These are phyloP conservation scores for Paraconiothyrium sp. DNA, from an alignment of 2,329 filamentous ascomycete species.

Conservation along the genomic window DNA sequence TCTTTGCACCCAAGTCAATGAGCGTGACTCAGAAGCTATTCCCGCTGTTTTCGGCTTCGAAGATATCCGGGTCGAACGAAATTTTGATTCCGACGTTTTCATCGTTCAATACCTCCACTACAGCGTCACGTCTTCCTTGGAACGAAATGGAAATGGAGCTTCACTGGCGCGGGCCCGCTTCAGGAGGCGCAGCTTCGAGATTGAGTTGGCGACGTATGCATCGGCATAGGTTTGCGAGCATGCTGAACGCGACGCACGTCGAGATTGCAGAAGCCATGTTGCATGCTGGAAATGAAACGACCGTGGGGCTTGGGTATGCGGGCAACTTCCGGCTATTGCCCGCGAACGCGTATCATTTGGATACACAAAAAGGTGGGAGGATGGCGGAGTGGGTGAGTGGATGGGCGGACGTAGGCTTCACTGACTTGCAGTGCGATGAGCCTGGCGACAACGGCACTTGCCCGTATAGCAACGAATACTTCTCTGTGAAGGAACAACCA, in stretches of 20 bases:
- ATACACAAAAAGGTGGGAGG: constrained; percentile 19
- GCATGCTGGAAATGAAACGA: constrained; percentile 26
- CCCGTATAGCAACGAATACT: constrained; percentile 56
- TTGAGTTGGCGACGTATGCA: constrained; percentile 77
- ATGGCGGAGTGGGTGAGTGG: constrained; percentile 50
- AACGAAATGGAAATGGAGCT: constrained; percentile 51
- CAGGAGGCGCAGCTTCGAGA: constrained; percentile 54
- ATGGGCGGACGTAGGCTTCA: constrained; percentile 53
- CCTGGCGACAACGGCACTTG: constrained; percentile 52
- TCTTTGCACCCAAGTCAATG: constrained; percentile 57
- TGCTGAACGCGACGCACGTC: constrained; percentile 73
- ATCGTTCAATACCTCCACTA: constrained; percentile 48
- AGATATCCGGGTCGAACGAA: constrained; percentile 61
- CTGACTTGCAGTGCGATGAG: constrained; percentile 54
- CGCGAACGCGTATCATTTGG: constrained; percentile 33
- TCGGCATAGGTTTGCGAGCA: constrained; percentile 76
- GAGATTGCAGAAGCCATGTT: constrained; percentile 55
- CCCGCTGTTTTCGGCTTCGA: constrained; percentile 60
- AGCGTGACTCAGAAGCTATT: constrained; percentile 56
- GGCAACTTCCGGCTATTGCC: constrained; percentile 53
- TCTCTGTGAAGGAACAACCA: constrained; percentile 22
- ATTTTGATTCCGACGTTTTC: constrained; percentile 59
- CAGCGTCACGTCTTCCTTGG: constrained; percentile 46
- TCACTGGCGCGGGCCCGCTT: constrained; percentile 60
- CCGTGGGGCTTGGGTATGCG: constrained; percentile 35